A percentile compares a stretch with the other conserved stretches of the same genome.
phyloP scores from a whole-genome alignment of 1,284 basidiomycete genomes.

The Ganoderma leucocontextum region DNA sequence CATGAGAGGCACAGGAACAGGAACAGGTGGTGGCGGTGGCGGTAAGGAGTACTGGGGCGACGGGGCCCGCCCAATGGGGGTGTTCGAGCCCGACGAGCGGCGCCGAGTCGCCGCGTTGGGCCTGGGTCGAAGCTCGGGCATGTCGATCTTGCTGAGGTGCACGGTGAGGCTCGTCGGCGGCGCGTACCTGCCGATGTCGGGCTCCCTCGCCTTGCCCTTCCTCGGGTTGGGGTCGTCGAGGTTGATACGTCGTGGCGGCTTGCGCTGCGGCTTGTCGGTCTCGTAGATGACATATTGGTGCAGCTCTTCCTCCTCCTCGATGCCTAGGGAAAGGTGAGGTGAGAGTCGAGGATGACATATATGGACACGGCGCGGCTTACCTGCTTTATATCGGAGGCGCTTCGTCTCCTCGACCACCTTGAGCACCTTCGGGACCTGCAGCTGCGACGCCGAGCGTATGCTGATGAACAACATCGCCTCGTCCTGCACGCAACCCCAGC shows the following conservation, averaged over 20 bases:
- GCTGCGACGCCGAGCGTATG: constrained; percentile 68
- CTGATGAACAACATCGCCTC: constrained; percentile 83
- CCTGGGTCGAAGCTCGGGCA: constrained; percentile 79
- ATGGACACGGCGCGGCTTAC: constrained; percentile 44
- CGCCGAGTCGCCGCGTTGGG: constrained; percentile 13
- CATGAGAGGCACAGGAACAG: neutral
- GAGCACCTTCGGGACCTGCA: constrained; percentile 79
- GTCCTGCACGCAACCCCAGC: constrained; percentile 53
- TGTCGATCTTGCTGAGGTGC: constrained; percentile 83
- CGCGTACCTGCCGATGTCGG: constrained; percentile 12
- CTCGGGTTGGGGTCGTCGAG: constrained; percentile 56
- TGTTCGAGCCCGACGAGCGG: constrained; percentile 17
- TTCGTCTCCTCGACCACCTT: constrained; percentile 83
- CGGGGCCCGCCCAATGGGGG: constrained; percentile 3
- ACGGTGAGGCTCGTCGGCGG: constrained; percentile 53
- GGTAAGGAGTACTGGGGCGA: constrained; percentile 6
- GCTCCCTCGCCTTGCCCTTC: constrained; percentile 49
- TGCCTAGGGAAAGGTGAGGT: constrained; percentile 43
- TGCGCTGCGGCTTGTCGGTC: constrained; percentile 43
- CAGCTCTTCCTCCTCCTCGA: constrained; percentile 67
- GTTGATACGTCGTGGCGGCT: constrained; percentile 73
- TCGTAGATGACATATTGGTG: constrained; percentile 84
- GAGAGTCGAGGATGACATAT: neutral
- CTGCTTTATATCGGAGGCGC: constrained; percentile 74
- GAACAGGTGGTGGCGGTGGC: neutral